Percentiles rank a stretch among this genome's conserved stretches.
These are phyloP conservation scores for Tetrahymena borealis DNA, from an alignment of 73 alveolate genomes.

Conservation along the genomic window DNA sequence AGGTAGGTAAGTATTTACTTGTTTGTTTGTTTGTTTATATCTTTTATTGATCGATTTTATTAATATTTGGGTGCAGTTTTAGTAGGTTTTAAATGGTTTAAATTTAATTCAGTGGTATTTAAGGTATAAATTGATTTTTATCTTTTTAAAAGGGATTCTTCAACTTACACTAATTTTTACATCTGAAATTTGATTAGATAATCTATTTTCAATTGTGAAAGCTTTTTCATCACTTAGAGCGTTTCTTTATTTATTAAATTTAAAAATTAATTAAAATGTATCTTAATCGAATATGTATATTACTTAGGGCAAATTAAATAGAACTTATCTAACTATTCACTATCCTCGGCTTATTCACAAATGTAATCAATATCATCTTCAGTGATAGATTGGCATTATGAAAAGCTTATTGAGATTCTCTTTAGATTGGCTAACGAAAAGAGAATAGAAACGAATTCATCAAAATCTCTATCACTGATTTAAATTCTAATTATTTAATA, in stretches of 20 bases:
- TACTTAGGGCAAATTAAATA: not conserved
- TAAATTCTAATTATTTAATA: not conserved
- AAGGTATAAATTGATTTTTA: not conserved
- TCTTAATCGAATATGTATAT: not conserved
- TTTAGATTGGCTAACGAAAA: not conserved
- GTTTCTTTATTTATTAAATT: not conserved
- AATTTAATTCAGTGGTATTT: not conserved
- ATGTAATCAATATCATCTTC: not conserved
- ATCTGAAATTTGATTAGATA: not conserved
- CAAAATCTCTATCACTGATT: not conserved
- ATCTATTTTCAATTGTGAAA: not conserved
- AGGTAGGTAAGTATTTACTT: not conserved
- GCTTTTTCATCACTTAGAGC: not conserved
- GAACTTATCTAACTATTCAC: not conserved
- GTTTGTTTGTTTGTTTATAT: not conserved
- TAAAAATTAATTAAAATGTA: not conserved
- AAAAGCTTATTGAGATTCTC: not conserved
- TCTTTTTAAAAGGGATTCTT: not conserved
- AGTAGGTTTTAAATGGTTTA: no score
- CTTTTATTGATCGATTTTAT: not conserved
- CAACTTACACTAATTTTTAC: not conserved
- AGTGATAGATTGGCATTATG: not conserved
- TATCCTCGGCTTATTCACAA: not conserved
- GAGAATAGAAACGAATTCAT: not conserved
- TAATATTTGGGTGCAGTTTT: not conserved